These are phyloP conservation scores for Tuber aestivum DNA, from an alignment of 495 filamentous ascomycete species.

Conservation along the genomic window DNA sequence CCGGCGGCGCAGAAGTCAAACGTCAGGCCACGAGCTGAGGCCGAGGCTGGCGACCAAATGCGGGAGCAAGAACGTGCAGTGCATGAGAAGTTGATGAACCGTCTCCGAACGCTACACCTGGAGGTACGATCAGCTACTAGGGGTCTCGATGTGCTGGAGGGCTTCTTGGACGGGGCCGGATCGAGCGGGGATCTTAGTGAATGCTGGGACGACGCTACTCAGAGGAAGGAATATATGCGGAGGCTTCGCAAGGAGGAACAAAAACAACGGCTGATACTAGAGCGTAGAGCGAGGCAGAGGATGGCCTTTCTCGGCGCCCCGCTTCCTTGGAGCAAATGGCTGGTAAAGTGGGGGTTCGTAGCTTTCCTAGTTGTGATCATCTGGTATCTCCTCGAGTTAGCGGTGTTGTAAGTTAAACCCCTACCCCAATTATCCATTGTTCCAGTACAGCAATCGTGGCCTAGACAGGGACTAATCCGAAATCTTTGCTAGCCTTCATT, in stretches of 20 bases:
- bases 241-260: conserved; percentile 27
- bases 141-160: conserved; percentile 38
- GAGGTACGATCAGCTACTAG: conserved; percentile 35
- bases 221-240: conserved; percentile 29
- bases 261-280: conserved; percentile 20
- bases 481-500: conserved; percentile 11
- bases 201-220: conserved; percentile 20
- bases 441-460: not conserved
- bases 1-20: conserved; percentile 1
- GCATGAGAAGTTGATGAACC: conserved; percentile 39
- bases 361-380: conserved; percentile 20
- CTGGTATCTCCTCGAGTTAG: conserved; percentile 35
- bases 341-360: conserved; percentile 18
- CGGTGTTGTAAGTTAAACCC: conserved; percentile 30
- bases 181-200: conserved; percentile 28
- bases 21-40: conserved; percentile 30
- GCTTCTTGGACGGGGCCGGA: conserved; percentile 27
- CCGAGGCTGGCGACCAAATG: conserved; percentile 23
- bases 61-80: conserved; percentile 29
- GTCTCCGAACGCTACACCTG: conserved; percentile 37
- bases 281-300: conserved; percentile 14
- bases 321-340: conserved; percentile 7
- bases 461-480: not conserved
- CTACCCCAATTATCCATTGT: not conserved
- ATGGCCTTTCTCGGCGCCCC: not conserved